Base-by-base conservation (phyloP, 1,284 basidiomycete genomes). In the Pseudozyma sp. region DNA sequence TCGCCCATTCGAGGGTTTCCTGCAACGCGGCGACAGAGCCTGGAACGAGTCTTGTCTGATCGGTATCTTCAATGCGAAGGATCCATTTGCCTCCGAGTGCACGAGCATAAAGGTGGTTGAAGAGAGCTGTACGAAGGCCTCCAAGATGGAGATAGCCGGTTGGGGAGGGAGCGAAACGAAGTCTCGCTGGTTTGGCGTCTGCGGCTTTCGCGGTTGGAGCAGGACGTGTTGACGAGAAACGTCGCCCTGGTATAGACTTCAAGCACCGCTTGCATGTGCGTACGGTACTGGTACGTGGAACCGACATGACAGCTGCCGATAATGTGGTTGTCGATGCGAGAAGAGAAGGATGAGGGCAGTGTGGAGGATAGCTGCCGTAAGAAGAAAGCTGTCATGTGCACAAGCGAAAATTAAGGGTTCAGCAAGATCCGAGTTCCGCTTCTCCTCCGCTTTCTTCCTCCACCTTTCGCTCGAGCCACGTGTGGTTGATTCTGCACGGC, bases 161-260 rank as follows among this genome's bases (percentile, higher is more conserved):
- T 0, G 97, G 97, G 0, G 96, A 98, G 0, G 97, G 96, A 0
- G 96, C 96, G 85, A 99, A 99, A 8, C 96, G 91, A 9, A 99
- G 80, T 53, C 87, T 82, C 21, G 67, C 62, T 34, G 50, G 50
- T 14, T 40, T 31, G 11, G 56, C 13, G 55, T 36, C 34, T 18
- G 42, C n/a, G 19, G 44, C 1, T n/a, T 57, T 13, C 8, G 61
- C n/a, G 13, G 62, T 39, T 5, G 35, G 48, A 36, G 18, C 52
- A 9, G 3, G 43, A n/a, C n/a, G 49, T 19, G 16, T 31, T 7
- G 10, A 39, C 2, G 43, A 53, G 25, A 13, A 52, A 35, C 49
- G 45, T 42, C 40, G 40, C 40, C 40, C n/a, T 42, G 40, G 40
- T 42, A 13, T 42, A 48, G 36, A 42, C 59, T 43, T 19, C 51